Evolutionary conservation across 2,329 filamentous ascomycete genomes (phyloP).

Genomic region (Delphinella strobiligena): DNA sequence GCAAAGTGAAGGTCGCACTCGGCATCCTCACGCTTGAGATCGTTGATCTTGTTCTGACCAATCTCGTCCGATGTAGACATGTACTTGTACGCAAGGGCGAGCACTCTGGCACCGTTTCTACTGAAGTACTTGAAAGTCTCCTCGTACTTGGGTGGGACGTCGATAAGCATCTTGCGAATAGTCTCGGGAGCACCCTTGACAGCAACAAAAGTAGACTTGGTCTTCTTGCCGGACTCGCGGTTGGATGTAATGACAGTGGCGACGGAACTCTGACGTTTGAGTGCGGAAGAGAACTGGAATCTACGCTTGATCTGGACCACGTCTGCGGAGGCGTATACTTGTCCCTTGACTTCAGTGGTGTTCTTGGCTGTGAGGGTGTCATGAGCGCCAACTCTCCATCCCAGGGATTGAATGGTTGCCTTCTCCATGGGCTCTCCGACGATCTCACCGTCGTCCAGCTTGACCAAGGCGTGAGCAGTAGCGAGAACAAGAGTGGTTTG

Average conservation of each 20-base stretch:
- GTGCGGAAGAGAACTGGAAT: slow-evolving; percentile 93
- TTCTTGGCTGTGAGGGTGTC: slow-evolving; percentile 67
- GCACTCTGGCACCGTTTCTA: slow-evolving; percentile 83
- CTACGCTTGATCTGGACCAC: slow-evolving; percentile 89
- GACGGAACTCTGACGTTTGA: slow-evolving; percentile 93
- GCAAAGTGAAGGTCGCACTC: slow-evolving; percentile 79
- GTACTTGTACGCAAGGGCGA: slow-evolving; percentile 89
- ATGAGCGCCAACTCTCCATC: slow-evolving; percentile 85
- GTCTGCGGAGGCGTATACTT: slow-evolving; percentile 42
- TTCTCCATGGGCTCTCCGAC: slow-evolving; percentile 99
- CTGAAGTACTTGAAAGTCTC: slow-evolving; percentile 99
- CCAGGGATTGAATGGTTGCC: slow-evolving; percentile 76
- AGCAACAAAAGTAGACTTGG: slow-evolving; percentile 78
- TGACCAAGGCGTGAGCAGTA: slow-evolving; percentile 89
- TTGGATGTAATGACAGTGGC: slow-evolving; percentile 68
- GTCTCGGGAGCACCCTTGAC: slow-evolving; percentile 98
- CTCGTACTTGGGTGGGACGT: slow-evolving; percentile 78
- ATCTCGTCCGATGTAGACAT: slow-evolving; percentile 72
- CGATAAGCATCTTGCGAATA: slow-evolving; percentile 81
- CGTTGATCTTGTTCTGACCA: slow-evolving; percentile 75
- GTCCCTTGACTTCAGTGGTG: slow-evolving; percentile 31
- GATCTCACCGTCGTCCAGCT: slow-evolving; percentile 90
- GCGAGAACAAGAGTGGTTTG: slow-evolving; percentile 89
- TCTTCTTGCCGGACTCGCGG: slow-evolving; percentile 59
- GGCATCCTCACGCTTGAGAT: slow-evolving; percentile 84